A percentile compares a stretch with the other conserved stretches of the same genome.
Conservation (phyloP, 2,329 filamentous ascomycete species). For the Aureobasidium mangrovei region DNA sequence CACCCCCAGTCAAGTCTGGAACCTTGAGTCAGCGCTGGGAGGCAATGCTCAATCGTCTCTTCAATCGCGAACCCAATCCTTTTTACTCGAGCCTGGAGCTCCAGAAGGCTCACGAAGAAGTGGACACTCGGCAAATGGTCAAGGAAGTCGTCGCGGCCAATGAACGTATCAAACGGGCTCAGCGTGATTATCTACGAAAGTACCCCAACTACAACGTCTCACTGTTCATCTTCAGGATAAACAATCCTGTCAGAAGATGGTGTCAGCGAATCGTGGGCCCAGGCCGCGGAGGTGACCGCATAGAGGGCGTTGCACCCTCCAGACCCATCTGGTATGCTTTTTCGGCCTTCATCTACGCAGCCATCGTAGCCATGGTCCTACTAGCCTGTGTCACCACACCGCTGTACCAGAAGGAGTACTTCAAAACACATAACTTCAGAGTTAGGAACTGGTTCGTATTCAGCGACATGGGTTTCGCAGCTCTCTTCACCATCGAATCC, state of each 20-base stretch:
- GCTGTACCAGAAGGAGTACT: conserved; percentile 85
- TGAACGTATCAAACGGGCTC: conserved; percentile 73
- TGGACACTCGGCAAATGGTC: conserved; percentile 81
- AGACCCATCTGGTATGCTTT: conserved; percentile 87
- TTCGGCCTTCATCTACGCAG: conserved; percentile 85
- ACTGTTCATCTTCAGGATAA: conserved; percentile 73
- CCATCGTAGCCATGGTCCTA: conserved; percentile 96
- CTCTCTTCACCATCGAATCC: conserved; percentile 78
- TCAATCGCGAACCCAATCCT: conserved; percentile 68
- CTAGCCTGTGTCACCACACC: conserved; percentile 91
- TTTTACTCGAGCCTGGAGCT: conserved; percentile 81
- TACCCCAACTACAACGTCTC: conserved; percentile 91
- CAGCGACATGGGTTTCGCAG: conserved; percentile 81
- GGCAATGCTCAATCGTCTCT: conserved; percentile 22
- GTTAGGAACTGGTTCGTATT: conserved; percentile 87
- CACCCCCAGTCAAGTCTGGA: conserved; percentile 2
- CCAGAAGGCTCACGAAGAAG: conserved; percentile 61
- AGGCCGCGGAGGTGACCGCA: conserved; percentile 74
- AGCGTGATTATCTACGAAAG: conserved; percentile 78
- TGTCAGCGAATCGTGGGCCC: conserved; percentile 90
- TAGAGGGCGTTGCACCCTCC: conserved; percentile 83
- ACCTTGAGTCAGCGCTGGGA: conserved; percentile 17
- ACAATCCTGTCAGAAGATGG: conserved; percentile 66
- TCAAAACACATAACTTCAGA: conserved; percentile 50
- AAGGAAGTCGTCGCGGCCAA: conserved; percentile 80